A percentile compares a stretch with the other conserved stretches of the same genome.
Evolutionary conservation across 2,329 filamentous ascomycete species (phyloP).

Genomic region (Pseudopithomyces chartarum): DNA sequence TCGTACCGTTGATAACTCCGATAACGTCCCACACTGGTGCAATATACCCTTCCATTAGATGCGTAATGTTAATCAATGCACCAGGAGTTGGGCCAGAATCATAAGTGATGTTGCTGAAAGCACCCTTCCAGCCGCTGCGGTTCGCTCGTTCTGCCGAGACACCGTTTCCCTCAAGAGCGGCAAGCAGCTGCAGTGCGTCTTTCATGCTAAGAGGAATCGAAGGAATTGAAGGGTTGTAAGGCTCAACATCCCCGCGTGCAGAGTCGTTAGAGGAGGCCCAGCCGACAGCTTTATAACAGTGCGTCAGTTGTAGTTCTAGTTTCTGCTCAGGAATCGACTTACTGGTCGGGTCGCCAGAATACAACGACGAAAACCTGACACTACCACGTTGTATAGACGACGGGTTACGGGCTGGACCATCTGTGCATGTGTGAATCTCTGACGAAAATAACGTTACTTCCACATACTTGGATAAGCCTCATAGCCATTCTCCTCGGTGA

Average conservation of each 20-base stretch:
- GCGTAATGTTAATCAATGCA: slow-evolving; percentile 49
- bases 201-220: slow-evolving; percentile 36
- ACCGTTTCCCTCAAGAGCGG: slow-evolving; percentile 42
- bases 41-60: slow-evolving; percentile 77
- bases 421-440: slow-evolving; percentile 18
- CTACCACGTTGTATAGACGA: slow-evolving; percentile 48
- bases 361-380: slow-evolving; percentile 63
- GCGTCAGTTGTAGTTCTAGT: neutral
- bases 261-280: slow-evolving; percentile 37
- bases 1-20: slow-evolving; percentile 66
- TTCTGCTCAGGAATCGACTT: neutral
- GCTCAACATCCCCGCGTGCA: slow-evolving; percentile 30
- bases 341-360: slow-evolving; percentile 39
- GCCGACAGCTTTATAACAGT: slow-evolving; percentile 23
- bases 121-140: slow-evolving; percentile 40
- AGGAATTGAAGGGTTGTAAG: slow-evolving; percentile 40
- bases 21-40: slow-evolving; percentile 78
- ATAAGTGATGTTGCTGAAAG: slow-evolving; percentile 37
- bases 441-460: neutral
- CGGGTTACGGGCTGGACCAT: slow-evolving; percentile 49
- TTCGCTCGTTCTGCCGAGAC: slow-evolving; percentile 35
- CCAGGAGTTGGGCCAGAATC: slow-evolving; percentile 56
- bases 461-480: slow-evolving; percentile 38
- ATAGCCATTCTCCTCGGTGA: slow-evolving; percentile 48
- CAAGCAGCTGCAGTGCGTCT: slow-evolving; percentile 37